phyloP scores from a whole-genome alignment of 495 filamentous ascomycete species.

The Penicillium manginii region DNA sequence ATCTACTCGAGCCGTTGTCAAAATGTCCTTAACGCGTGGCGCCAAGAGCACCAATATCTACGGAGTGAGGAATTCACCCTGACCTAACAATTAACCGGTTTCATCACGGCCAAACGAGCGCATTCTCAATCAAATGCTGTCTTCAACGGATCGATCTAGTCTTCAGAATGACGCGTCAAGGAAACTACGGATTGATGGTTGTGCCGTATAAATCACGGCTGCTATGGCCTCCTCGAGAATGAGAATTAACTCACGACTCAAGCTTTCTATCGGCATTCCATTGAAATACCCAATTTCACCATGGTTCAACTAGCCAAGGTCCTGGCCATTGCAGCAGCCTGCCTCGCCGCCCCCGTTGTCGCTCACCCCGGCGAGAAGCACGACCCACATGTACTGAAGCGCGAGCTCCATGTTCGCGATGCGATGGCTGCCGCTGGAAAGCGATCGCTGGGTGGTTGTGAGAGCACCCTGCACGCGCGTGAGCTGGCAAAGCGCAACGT shows the following conservation, averaged over 20 bases:
- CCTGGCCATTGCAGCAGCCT: slow-evolving; percentile 32
- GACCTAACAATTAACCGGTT: not conserved
- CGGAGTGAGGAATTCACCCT: not conserved
- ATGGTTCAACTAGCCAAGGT: slow-evolving; percentile 34
- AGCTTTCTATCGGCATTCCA: not conserved
- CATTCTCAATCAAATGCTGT: not conserved
- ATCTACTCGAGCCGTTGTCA: not conserved
- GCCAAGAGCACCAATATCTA: not conserved
- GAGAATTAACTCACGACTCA: not conserved
- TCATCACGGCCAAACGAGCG: not conserved
- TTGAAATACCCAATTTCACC: not conserved
- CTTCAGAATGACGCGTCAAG: not conserved
- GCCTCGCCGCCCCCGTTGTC: slow-evolving; percentile 25
- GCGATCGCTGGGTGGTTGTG: slow-evolving; percentile 33
- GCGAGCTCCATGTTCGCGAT: slow-evolving; percentile 36
- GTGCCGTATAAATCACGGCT: not conserved
- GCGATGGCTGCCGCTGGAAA: slow-evolving; percentile 31
- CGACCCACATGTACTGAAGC: slow-evolving; percentile 35
- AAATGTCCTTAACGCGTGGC: not conserved
- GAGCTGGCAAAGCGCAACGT: slow-evolving; percentile 39
- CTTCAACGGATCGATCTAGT: not conserved
- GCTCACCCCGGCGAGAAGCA: slow-evolving; percentile 46
- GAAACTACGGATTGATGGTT: not conserved
- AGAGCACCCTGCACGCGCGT: slow-evolving; percentile 29
- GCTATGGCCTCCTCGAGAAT: not conserved